Conservation (phyloP, 1,284 basidiomycete genomes). For the Ceratobasidium papillatum region DNA sequence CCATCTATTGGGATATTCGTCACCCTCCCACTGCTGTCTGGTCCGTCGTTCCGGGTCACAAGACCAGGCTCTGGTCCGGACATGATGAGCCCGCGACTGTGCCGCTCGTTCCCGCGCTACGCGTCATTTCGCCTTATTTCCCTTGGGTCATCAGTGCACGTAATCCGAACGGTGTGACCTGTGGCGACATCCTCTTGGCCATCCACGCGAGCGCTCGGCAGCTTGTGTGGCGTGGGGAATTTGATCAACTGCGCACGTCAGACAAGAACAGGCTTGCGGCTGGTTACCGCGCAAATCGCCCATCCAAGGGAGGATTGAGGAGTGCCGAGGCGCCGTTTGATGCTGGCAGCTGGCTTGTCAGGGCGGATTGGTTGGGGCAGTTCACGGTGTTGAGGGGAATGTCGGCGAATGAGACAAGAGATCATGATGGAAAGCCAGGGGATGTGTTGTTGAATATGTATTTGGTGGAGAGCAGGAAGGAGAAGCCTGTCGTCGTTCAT, state of each 20-base stretch:
- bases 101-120: constrained; percentile 34
- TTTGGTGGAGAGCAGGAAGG: constrained; percentile 17
- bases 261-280: constrained; percentile 31
- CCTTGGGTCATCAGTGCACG: constrained; percentile 42
- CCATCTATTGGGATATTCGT: constrained; percentile 32
- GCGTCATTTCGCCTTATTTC: constrained; percentile 39
- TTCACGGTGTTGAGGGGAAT: constrained; percentile 30
- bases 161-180: constrained; percentile 42
- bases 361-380: constrained; percentile 34
- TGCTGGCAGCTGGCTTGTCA: constrained; percentile 24
- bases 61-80: constrained; percentile 16
- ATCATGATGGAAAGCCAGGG: not conserved
- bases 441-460: constrained; percentile 30
- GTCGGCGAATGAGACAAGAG: constrained; percentile 13
- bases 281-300: constrained; percentile 30
- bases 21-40: constrained; percentile 32
- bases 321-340: constrained; percentile 33
- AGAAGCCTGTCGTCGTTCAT: not conserved
- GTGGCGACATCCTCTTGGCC: constrained; percentile 42
- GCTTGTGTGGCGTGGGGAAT: constrained; percentile 36
- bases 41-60: constrained; percentile 28
- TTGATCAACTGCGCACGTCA: constrained; percentile 7
- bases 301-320: not conserved
- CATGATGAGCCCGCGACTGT: constrained; percentile 39
- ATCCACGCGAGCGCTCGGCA: constrained; percentile 36